phyloP scores from a whole-genome alignment of 768 basidiomycete species.

The Gelatoporia subvermispora region DNA sequence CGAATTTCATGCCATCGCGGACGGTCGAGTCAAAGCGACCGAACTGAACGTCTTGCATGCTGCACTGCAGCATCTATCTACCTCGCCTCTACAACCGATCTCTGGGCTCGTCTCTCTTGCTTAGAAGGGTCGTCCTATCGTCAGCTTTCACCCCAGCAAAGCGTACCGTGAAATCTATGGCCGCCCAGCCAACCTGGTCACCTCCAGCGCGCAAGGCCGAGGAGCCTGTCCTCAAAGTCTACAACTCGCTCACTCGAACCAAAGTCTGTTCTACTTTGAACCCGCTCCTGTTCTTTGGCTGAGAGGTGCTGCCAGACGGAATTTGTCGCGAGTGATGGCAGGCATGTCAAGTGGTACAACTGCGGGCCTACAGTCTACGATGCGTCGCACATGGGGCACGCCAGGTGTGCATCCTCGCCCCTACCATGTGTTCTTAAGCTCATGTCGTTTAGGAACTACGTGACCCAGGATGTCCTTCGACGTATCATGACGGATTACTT shows the following conservation, averaged over 20 bases:
- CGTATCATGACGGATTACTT: slow-evolving; percentile 94
- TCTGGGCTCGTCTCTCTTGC: no score
- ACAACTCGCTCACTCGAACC: slow-evolving; percentile 87
- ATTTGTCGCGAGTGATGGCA: slow-evolving; percentile 65
- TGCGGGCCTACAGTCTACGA: slow-evolving; percentile 99
- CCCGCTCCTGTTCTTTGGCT: slow-evolving; percentile 11
- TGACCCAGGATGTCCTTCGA: slow-evolving; percentile 88
- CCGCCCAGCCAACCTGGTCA: slow-evolving; percentile 48
- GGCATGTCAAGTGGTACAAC: slow-evolving; percentile 95
- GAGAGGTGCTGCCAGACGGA: slow-evolving; percentile 48
- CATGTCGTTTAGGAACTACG: slow-evolving; percentile 71
- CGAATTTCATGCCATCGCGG: no score
- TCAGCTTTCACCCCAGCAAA: no score
- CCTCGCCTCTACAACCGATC: no score
- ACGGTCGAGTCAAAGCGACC: no score
- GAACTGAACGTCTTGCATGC: no score
- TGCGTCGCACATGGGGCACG: slow-evolving; percentile 97
- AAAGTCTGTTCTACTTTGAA: slow-evolving; percentile 51
- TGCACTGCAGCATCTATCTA: no score
- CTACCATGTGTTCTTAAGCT: not conserved
- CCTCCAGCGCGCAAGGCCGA: slow-evolving; percentile 38
- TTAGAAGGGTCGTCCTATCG: no score
- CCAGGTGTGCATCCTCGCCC: slow-evolving; percentile 53
- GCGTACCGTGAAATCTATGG: slow-evolving; percentile 44
- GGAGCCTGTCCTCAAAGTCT: slow-evolving; percentile 75